These are phyloP conservation scores for Curvularia sp. DNA, from an alignment of 2,329 filamentous ascomycete species.

Conservation along the genomic window DNA sequence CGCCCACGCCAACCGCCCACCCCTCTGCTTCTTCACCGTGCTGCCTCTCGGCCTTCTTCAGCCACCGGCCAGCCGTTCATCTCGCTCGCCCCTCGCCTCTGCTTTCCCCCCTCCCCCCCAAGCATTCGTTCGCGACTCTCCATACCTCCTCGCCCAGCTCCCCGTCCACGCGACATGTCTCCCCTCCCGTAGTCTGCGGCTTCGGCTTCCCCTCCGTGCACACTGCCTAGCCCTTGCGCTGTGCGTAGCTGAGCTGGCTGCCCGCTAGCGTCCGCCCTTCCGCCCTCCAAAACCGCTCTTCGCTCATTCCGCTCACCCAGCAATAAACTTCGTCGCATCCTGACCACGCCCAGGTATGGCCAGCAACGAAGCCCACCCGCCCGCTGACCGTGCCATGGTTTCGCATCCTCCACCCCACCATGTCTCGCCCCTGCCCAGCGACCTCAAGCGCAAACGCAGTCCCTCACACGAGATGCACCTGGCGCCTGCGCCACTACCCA, in stretches of 20 bases:
- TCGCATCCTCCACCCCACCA: slow-evolving; percentile 33
- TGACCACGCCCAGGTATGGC: slow-evolving; percentile 36
- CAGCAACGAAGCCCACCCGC: slow-evolving; percentile 31
- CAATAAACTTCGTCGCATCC: slow-evolving; percentile 25
- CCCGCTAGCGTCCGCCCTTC: slow-evolving; percentile 33
- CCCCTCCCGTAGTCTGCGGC: slow-evolving; percentile 9
- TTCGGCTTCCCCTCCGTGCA: slow-evolving; percentile 18
- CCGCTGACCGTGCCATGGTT: slow-evolving; percentile 33
- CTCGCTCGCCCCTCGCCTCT: slow-evolving; percentile 4
- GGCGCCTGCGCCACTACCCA: slow-evolving; percentile 53
- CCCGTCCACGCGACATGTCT: slow-evolving; percentile 10
- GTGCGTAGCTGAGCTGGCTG: slow-evolving; percentile 24
- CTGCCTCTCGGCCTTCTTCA: slow-evolving; percentile 3
- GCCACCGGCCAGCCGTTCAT: slow-evolving; percentile 17
- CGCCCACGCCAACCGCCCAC: not conserved
- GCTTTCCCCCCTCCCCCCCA: slow-evolving; percentile 2
- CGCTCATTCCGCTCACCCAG: slow-evolving; percentile 22
- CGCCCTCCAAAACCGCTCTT: slow-evolving; percentile 28
- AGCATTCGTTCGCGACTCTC: not conserved
- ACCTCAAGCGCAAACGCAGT: slow-evolving; percentile 59
- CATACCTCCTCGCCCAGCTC: not conserved
- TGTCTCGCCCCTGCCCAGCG: slow-evolving; percentile 29
- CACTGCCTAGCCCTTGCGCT: slow-evolving; percentile 8
- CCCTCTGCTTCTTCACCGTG: slow-evolving; percentile 11
- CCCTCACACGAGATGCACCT: slow-evolving; percentile 50